Base-by-base conservation (phyloP, 257 asterid species). In the Lithospermum erythrorhizon region DNA sequence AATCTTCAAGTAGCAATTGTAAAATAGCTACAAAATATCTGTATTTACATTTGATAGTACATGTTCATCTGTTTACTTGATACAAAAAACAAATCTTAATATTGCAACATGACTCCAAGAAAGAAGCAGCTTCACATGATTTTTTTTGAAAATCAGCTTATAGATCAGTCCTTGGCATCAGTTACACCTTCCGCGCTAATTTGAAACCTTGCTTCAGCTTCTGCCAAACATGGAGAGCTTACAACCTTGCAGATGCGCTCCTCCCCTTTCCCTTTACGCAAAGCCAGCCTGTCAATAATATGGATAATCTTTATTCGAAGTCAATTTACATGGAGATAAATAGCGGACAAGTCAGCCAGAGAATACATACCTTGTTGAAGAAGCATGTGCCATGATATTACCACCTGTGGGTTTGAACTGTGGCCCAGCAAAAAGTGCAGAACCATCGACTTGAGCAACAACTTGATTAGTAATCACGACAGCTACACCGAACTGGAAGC, bases 381-480 rank as follows among this genome's bases (percentile, higher is more conserved):
- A 81, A 35, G 96, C 96, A 76, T 88, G 96, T 0, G 98, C 96
- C 98, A 91, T 88, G 32, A 88, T 91, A 75, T 91, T 91, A 11
- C 98, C 98, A 30, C 98, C 96, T 30, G 86, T 91, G 55, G 96
- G 98, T 72, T 91, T 91, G 68, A 78, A 55, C 71, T 88, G 98
- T 29, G 98, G 98, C 45, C 96, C 96, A 9, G 95, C 85, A 62
- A 88, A 91, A 13, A 81, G 68, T 16, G 96, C 95, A 54, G 96
- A 86, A 61, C 96, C 98, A 59, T 91, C 95, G 67, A 91, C 98
- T 86, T 91, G 98, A 20, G 98, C 96, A 30, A 91, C 98, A 15
- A 91, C 98, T 86, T 91, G 98, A 83, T 91, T 91, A 2, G 96
- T 88, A 54, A 91, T 88, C 41, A 91, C 96, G 61, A 88, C 96